Conservation (phyloP, 768 basidiomycete species). For the Hericium rajendrae region DNA sequence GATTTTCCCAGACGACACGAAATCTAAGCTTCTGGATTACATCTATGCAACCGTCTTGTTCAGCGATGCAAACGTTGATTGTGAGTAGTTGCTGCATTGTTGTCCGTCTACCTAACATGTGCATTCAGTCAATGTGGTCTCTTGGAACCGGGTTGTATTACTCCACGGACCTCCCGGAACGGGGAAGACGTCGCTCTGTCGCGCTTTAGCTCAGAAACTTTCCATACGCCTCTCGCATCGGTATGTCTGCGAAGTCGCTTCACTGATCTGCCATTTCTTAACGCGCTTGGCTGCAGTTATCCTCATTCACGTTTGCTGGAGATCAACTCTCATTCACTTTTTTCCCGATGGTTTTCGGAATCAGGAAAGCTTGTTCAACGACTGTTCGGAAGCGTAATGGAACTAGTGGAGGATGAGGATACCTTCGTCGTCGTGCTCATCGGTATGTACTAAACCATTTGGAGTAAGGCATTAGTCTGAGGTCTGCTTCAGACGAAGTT, state of each 20-base stretch:
- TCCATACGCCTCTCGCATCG: constrained; percentile 82
- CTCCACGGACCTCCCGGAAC: constrained; percentile 97
- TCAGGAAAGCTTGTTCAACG: constrained; percentile 96
- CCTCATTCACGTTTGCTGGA: constrained; percentile 82
- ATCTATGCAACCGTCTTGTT: constrained; percentile 92
- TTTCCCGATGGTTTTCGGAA: constrained; percentile 99
- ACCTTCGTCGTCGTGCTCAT: constrained; percentile 92
- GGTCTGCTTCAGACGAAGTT: constrained; percentile 66
- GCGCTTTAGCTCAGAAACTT: constrained; percentile 91
- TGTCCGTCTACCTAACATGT: constrained; percentile 3
- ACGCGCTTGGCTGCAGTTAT: constrained; percentile 43
- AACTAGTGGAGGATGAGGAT: constrained; percentile 86
- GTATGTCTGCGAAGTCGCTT: constrained; percentile 27
- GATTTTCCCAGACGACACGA: constrained; percentile 79
- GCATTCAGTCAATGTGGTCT: constrained; percentile 72
- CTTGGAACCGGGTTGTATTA: constrained; percentile 93
- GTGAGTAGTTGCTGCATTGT: constrained; percentile 33
- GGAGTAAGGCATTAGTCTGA: too few relatives aligned
- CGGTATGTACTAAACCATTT: constrained; percentile 32
- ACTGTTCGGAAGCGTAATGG: constrained; percentile 80
- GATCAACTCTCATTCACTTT: constrained; percentile 96
- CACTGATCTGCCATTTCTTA: neutral
- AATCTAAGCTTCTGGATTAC: constrained; percentile 82
- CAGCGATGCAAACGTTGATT: constrained; percentile 79
- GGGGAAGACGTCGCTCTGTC: constrained; percentile 91